Conservation (phyloP, 257 asterid genomes). For the Jacaranda copaia region DNA sequence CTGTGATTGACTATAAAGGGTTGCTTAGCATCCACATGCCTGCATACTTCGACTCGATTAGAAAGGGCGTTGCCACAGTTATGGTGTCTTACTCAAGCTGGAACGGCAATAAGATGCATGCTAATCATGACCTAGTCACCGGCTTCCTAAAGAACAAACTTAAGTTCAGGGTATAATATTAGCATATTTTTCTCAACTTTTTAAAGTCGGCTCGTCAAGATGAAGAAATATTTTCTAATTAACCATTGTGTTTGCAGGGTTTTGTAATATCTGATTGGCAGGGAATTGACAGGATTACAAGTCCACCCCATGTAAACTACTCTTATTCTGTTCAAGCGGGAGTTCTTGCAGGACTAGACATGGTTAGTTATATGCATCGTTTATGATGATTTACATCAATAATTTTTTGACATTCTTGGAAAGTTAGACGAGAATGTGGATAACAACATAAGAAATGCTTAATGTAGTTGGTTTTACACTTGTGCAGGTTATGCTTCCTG, state of each 20-base stretch:
- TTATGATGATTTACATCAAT: neutral
- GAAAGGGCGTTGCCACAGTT: conserved; percentile 69
- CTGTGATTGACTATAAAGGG: conserved; percentile 55
- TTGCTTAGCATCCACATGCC: conserved; percentile 70
- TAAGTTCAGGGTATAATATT: conserved; percentile 62
- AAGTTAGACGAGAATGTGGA: neutral
- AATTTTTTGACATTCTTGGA: neutral
- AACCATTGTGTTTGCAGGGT: conserved; percentile 56
- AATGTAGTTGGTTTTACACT: neutral
- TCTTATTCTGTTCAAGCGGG: conserved; percentile 87
- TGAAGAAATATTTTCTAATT: neutral
- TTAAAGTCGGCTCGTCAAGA: neutral
- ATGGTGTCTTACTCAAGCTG: conserved; percentile 82
- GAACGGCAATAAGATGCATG: conserved; percentile 72
- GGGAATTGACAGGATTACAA: conserved; percentile 80
- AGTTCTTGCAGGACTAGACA: conserved; percentile 81
- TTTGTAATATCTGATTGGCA: conserved; percentile 89
- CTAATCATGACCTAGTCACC: conserved; percentile 54
- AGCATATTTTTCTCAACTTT: neutral
- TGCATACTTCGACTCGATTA: conserved; percentile 62
- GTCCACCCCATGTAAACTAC: conserved; percentile 78
- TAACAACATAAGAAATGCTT: neutral
- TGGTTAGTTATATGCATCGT: conserved; percentile 55
- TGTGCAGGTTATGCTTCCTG: conserved; percentile 65
- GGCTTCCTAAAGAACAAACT: conserved; percentile 64